Conservation (phyloP, 495 filamentous ascomycete species). For the Hamigera avellanea region DNA sequence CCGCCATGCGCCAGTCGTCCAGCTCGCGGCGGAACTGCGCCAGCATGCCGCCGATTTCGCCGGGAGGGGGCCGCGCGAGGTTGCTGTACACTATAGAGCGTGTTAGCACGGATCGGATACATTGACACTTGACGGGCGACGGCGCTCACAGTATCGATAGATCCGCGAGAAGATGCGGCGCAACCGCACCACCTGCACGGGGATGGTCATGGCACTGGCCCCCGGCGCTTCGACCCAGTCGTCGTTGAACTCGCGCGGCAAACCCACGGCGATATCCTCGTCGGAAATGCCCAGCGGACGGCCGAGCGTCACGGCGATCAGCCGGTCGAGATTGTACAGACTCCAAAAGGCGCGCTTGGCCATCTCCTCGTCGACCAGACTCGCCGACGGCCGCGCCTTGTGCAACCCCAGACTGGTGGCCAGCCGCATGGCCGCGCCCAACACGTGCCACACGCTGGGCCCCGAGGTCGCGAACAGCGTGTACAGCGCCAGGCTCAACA, state of each 20-base stretch:
- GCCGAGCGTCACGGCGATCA: constrained; percentile 37
- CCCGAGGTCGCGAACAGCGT: constrained; percentile 38
- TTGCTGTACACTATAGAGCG: constrained; percentile 33
- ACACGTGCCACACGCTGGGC: constrained; percentile 42
- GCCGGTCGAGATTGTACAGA: constrained; percentile 39
- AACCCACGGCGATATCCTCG: constrained; percentile 34
- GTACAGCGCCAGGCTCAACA: constrained; percentile 38
- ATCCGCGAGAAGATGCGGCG: constrained; percentile 38
- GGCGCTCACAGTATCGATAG: constrained; percentile 32
- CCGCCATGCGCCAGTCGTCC: constrained; percentile 32
- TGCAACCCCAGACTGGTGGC: constrained; percentile 39
- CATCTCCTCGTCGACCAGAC: constrained; percentile 32
- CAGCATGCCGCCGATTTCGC: constrained; percentile 23
- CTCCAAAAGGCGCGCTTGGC: constrained; percentile 42
- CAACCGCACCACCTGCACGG: constrained; percentile 34
- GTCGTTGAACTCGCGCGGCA: constrained; percentile 34
- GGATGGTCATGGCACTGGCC: constrained; percentile 34
- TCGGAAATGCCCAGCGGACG: constrained; percentile 39
- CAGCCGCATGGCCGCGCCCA: constrained; percentile 35
- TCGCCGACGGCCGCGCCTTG: constrained; percentile 26
- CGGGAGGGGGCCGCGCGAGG: constrained; percentile 21
- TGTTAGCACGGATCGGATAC: constrained; percentile 1
- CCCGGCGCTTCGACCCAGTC: constrained; percentile 31
- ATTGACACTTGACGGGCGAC: no score
- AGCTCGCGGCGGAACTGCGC: constrained; percentile 36